Evolutionary conservation across 768 basidiomycete genomes (phyloP).

Genomic region (Chalciporus pseudorubinellus): DNA sequence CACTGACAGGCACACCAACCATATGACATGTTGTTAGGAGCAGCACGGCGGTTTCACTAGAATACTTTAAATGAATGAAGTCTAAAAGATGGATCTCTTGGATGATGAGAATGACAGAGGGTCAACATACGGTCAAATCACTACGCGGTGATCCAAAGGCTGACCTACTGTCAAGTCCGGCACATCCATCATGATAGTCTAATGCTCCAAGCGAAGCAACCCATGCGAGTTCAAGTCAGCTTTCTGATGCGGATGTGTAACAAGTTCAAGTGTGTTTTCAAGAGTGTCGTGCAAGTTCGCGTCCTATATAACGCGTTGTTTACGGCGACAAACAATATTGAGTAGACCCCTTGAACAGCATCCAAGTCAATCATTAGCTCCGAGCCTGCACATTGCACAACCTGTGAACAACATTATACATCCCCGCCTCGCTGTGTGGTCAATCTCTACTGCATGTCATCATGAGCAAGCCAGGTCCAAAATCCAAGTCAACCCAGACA

Average conservation of each 20-base stretch:
- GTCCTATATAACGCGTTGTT: not conserved
- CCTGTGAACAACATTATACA: not conserved
- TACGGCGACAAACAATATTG: not conserved
- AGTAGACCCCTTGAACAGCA: no score
- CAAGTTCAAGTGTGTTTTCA: no score
- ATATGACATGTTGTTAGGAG: not conserved
- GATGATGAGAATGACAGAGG: not conserved
- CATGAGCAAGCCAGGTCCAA: constrained; percentile 45
- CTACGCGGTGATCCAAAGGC: no score
- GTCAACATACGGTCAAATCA: not conserved
- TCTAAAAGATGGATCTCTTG: not conserved
- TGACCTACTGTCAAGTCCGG: no score
- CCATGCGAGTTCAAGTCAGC: no score
- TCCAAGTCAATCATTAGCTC: not conserved
- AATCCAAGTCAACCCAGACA: constrained; percentile 44
- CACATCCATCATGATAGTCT: no score
- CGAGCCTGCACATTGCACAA: not conserved
- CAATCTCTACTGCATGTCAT: not conserved
- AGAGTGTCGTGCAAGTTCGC: no score
- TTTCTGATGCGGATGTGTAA: no score
- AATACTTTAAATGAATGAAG: not conserved
- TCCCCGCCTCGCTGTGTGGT: not conserved
- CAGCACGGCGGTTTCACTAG: constrained; percentile 8
- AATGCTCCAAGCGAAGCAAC: no score
- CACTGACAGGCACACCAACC: constrained; percentile 5